phyloP scores from a whole-genome alignment of 164 flowering plant genomes.

The Macadamia tetraphylla region DNA sequence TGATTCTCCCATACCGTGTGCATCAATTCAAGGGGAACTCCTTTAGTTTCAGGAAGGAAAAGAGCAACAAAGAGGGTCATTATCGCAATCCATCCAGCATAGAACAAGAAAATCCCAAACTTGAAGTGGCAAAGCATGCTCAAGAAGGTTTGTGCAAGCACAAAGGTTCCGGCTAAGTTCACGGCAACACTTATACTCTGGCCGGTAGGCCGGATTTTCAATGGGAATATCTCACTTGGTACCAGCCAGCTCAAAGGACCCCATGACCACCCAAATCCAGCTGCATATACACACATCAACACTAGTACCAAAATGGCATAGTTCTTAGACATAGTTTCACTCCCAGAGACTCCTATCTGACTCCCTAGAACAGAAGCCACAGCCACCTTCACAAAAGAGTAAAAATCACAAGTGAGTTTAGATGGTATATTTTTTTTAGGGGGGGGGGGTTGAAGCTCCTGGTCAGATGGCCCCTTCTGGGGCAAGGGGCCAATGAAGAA shows the following conservation, averaged over 20 bases:
- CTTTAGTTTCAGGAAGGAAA: slow-evolving; percentile 70
- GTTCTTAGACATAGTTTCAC: slow-evolving; percentile 28
- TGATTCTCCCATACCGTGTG: slow-evolving; percentile 54
- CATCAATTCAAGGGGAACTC: slow-evolving; percentile 58
- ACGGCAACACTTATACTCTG: slow-evolving; percentile 58
- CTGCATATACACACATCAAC: slow-evolving; percentile 54
- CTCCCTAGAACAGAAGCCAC: slow-evolving; percentile 41
- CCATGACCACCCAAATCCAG: slow-evolving; percentile 86
- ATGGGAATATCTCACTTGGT: slow-evolving; percentile 75
- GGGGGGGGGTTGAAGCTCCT: no score
- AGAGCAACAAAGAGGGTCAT: slow-evolving; percentile 47
- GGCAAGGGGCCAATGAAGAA: no score
- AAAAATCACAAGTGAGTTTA: no score
- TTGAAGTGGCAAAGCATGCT: slow-evolving; percentile 66
- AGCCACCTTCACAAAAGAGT: slow-evolving; percentile 26
- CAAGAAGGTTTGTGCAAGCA: slow-evolving; percentile 56
- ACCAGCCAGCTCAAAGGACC: slow-evolving; percentile 71
- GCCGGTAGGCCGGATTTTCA: slow-evolving; percentile 56
- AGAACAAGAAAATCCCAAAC: slow-evolving; percentile 54
- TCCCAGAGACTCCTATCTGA: slow-evolving; percentile 37
- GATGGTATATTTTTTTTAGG: no score
- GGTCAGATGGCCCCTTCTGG: no score
- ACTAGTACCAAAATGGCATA: slow-evolving; percentile 37
- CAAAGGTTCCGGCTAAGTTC: slow-evolving; percentile 48
- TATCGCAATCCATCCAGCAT: slow-evolving; percentile 44